Conservation (phyloP, 83 land plant genomes). For the Diphasiastrum complanatum region DNA sequence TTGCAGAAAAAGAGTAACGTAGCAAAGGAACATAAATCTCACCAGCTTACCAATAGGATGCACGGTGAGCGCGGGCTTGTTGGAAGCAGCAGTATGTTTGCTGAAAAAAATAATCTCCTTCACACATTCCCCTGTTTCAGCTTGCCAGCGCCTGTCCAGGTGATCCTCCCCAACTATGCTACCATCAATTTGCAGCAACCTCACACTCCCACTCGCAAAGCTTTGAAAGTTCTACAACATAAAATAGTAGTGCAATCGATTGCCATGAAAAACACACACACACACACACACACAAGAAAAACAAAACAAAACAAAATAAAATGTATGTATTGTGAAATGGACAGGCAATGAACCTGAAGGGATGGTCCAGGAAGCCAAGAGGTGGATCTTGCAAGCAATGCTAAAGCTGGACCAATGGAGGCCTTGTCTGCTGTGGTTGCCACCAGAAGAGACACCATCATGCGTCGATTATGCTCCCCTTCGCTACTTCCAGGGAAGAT, state of each 20-base stretch:
- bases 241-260: not conserved
- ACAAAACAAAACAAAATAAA: not conserved
- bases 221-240: slow-evolving; percentile 29
- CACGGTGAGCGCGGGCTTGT: slow-evolving; percentile 74
- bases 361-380: slow-evolving; percentile 59
- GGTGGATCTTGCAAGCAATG: slow-evolving; percentile 60
- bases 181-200: slow-evolving; percentile 47
- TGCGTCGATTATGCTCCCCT: no score
- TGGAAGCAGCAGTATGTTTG: slow-evolving; percentile 74
- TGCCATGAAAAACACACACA: not conserved
- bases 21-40: not conserved
- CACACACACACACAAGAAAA: not conserved
- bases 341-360: slow-evolving; percentile 26
- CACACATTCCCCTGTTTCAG: slow-evolving; percentile 58
- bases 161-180: slow-evolving; percentile 63
- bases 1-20: not conserved
- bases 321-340: not conserved
- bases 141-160: slow-evolving; percentile 71
- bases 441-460: slow-evolving; percentile 78
- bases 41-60: slow-evolving; percentile 65
- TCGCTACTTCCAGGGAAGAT: no score
- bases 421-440: slow-evolving; percentile 82
- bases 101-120: slow-evolving; percentile 68
- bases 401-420: slow-evolving; percentile 73
- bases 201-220: slow-evolving; percentile 40